Conservation (phyloP, 768 basidiomycete species). For the Mycena metata region DNA sequence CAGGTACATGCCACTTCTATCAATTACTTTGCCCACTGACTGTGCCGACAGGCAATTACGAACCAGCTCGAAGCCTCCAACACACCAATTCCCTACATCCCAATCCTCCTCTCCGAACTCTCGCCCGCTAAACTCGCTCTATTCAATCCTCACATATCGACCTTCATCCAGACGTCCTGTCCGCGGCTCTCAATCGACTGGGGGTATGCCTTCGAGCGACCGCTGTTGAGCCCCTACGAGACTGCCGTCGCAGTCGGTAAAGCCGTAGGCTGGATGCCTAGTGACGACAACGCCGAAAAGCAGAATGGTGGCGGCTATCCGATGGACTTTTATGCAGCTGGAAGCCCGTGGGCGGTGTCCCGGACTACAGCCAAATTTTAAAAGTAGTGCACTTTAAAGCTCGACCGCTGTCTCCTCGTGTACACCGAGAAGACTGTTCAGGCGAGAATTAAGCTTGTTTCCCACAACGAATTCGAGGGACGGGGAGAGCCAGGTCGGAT, state of each 20-base stretch:
- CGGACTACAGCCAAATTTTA: slow-evolving; percentile 67
- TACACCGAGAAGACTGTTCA: too few relatives aligned
- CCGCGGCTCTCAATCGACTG: slow-evolving; percentile 98
- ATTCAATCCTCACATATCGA: slow-evolving; percentile 84
- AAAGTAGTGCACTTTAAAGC: slow-evolving; percentile 6
- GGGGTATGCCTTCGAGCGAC: slow-evolving; percentile 95
- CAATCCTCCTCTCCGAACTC: slow-evolving; percentile 95
- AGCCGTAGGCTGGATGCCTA: slow-evolving; percentile 73
- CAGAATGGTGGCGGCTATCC: slow-evolving; percentile 73
- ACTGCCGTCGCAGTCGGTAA: slow-evolving; percentile 87
- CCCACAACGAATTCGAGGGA: too few relatives aligned
- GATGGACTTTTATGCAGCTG: slow-evolving; percentile 96
- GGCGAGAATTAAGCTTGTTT: too few relatives aligned
- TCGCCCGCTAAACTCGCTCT: slow-evolving; percentile 94
- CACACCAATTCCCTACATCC: slow-evolving; percentile 80
- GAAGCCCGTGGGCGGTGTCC: slow-evolving; percentile 81
- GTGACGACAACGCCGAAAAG: slow-evolving; percentile 36
- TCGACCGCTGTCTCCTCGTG: too few relatives aligned
- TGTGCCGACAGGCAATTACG: slow-evolving; percentile 73
- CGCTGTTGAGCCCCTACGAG: slow-evolving; percentile 94
- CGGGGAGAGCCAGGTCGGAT: too few relatives aligned
- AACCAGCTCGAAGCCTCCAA: slow-evolving; percentile 71
- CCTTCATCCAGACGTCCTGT: slow-evolving; percentile 97
- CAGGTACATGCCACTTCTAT: slow-evolving; percentile 58
- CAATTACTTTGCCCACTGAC: not conserved